Evolutionary conservation across 306 rosid species (phyloP), one percentile per base, ranked within the genome.

Genomic region (Quercus glauca): DNA sequence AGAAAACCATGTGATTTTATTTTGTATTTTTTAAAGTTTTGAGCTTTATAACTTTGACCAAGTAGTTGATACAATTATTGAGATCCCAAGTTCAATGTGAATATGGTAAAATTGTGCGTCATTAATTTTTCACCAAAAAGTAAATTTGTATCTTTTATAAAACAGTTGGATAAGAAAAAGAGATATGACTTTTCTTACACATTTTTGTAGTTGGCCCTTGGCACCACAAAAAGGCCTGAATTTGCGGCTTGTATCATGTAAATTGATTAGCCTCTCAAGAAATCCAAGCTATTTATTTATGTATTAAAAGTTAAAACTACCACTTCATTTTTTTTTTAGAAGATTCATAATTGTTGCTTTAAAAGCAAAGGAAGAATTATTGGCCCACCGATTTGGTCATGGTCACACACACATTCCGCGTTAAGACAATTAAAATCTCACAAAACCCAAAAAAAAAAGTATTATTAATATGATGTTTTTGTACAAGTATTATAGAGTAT

Each of bases 371-470:
- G 23, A 68, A 76, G 49, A 52, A 49, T 49, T 73, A 53, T 67
- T 14, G n/a, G 12, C 28, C 3, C 17, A 17, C 33, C 17, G 43
- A 73, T 60, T 60, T 17, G 57, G 31, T 69, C 55, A 28, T 68
- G 79, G 71, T 70, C 89, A 70, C 69, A 45, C 89, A 70, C 69
- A 45, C 81, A 73, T 78, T 83, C 68, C 78, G 82, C 85, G 79
- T 76, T 76, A 82, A 41, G 80, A 77, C 77, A 84, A 83, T 81
- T 69, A 69, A 69, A 23, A 29, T 58, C 43, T 79, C 35, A 69
- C 78, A 76, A 51, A 78, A 58, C 19, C 79, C 25, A 12, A 49
- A 41, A 41, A 35, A 37, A 7, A 35, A 35, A 35, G 8, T 35
- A 35, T 35, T 35, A 35, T 35, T 35, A 5, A 41, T 41, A 41